A percentile compares a stretch with the other conserved stretches of the same genome.
Evolutionary conservation across 2,329 filamentous ascomycete genomes (phyloP).

Genomic region (Juglanconis juglandina): DNA sequence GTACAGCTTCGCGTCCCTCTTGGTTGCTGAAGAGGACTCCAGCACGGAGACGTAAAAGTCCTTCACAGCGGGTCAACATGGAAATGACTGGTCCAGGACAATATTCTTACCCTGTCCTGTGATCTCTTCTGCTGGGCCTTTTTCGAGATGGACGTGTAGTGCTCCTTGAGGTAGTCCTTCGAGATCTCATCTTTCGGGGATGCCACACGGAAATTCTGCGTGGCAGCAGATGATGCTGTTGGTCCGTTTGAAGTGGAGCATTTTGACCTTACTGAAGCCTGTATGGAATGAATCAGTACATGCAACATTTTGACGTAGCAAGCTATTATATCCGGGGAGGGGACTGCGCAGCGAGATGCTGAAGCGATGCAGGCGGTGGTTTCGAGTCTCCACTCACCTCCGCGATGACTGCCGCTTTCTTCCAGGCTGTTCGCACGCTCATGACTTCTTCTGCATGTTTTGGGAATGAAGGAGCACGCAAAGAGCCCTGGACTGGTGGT

Average conservation of each 20-base stretch:
- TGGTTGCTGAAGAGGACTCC: conserved; percentile 86
- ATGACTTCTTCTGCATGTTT: conserved; percentile 29
- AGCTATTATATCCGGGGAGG: neutral
- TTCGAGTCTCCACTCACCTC: conserved; percentile 28
- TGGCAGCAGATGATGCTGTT: conserved; percentile 22
- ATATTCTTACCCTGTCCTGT: conserved; percentile 42
- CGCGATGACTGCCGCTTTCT: conserved; percentile 34
- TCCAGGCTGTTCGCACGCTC: conserved; percentile 39
- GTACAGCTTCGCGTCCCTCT: conserved; percentile 88
- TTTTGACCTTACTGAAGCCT: conserved; percentile 11
- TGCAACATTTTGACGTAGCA: neutral
- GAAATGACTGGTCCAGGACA: conserved; percentile 6
- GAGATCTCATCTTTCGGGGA: conserved; percentile 26
- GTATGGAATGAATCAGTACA: neutral
- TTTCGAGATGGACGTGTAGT: conserved; percentile 39
- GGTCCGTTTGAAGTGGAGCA: conserved; percentile 10
- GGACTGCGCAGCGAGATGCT: neutral
- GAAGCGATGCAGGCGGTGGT: conserved; percentile 3
- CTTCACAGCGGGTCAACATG: conserved; percentile 36
- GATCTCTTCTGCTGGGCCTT: conserved; percentile 46
- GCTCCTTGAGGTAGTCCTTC: conserved; percentile 25
- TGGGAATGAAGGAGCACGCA: neutral
- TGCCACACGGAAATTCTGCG: conserved; percentile 20
- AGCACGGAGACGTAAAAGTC: conserved; percentile 85
- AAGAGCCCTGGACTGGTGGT: neutral